Percentiles rank a stretch among this genome's conserved stretches.
Evolutionary conservation across 495 filamentous ascomycete genomes (phyloP).

Genomic region (Neurospora discreta): DNA sequence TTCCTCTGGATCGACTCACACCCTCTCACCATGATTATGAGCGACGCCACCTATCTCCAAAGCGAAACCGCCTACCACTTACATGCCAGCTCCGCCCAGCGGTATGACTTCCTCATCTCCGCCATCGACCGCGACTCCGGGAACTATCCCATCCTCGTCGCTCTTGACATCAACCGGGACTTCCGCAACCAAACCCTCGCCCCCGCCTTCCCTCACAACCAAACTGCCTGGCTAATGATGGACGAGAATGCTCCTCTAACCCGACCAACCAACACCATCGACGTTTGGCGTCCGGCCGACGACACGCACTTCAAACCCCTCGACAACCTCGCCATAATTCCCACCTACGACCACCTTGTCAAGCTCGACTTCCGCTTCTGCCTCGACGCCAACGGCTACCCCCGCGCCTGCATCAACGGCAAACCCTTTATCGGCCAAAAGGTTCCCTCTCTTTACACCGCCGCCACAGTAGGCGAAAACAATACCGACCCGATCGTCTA

Average conservation of each 20-base stretch:
- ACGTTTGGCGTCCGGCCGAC: conserved; percentile 48
- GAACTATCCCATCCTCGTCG: conserved; percentile 50
- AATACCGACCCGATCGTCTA: conserved; percentile 58
- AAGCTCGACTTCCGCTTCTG: conserved; percentile 51
- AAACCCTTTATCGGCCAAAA: conserved; percentile 60
- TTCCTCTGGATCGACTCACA: conserved; percentile 54
- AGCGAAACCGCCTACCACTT: conserved; percentile 23
- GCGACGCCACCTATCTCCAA: conserved; percentile 33
- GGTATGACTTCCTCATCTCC: conserved; percentile 48
- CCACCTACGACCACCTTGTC: conserved; percentile 41
- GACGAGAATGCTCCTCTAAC: conserved; percentile 26
- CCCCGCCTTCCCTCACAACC: conserved; percentile 25
- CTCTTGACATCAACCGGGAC: conserved; percentile 36
- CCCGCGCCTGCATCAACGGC: conserved; percentile 68
- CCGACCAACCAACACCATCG: conserved; percentile 37
- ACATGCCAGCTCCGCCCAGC: conserved; percentile 48
- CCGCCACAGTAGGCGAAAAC: conserved; percentile 46
- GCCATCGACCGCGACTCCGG: conserved; percentile 19
- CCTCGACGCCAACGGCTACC: conserved; percentile 49
- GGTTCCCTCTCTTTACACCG: conserved; percentile 72
- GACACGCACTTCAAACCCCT: conserved; percentile 50
- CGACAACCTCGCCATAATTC: conserved; percentile 38
- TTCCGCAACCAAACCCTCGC: conserved; percentile 21
- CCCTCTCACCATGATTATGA: conserved; percentile 49
- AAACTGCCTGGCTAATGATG: conserved; percentile 53